phyloP scores from a whole-genome alignment of 352 stramenopile species.

The Globisporangium parvum region DNA sequence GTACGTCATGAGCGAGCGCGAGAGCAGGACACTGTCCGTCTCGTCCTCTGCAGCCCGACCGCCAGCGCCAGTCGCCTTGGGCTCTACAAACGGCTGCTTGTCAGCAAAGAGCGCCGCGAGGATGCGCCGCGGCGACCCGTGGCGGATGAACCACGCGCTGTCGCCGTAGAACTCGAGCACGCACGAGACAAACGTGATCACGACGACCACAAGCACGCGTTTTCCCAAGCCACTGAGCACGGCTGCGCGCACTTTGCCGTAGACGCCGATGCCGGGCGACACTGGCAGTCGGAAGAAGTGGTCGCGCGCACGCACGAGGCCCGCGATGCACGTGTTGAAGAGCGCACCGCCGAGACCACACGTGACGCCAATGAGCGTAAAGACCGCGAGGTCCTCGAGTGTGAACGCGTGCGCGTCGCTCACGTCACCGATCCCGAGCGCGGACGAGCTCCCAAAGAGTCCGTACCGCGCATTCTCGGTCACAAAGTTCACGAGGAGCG shows the following conservation, averaged over 20 bases:
- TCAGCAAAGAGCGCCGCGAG: conserved; percentile 59
- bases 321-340: conserved; percentile 66
- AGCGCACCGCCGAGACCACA: conserved; percentile 61
- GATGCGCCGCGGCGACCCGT: conserved; percentile 61
- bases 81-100: conserved; percentile 37
- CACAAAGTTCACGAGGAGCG: conserved; percentile 57
- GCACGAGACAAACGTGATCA: conserved; percentile 59
- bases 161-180: conserved; percentile 77
- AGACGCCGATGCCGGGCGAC: conserved; percentile 2
- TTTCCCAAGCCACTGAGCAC: conserved; percentile 55
- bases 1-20: conserved; percentile 69
- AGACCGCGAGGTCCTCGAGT: conserved; percentile 48
- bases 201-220: conserved; percentile 43
- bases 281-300: conserved; percentile 27
- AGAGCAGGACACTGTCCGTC: conserved; percentile 52
- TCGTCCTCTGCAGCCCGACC: conserved; percentile 8
- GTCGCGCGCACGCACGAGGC: conserved; percentile 58
- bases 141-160: conserved; percentile 72
- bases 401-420: conserved; percentile 42
- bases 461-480: conserved; percentile 58
- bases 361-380: conserved; percentile 55
- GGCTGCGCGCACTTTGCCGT: conserved; percentile 5
- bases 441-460: conserved; percentile 59
- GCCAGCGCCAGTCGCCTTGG: conserved; percentile 1
- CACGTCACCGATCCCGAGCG: conserved; percentile 47